These are phyloP conservation scores for Tulasnella sp. DNA, from an alignment of 768 basidiomycete species.

Conservation along the genomic window DNA sequence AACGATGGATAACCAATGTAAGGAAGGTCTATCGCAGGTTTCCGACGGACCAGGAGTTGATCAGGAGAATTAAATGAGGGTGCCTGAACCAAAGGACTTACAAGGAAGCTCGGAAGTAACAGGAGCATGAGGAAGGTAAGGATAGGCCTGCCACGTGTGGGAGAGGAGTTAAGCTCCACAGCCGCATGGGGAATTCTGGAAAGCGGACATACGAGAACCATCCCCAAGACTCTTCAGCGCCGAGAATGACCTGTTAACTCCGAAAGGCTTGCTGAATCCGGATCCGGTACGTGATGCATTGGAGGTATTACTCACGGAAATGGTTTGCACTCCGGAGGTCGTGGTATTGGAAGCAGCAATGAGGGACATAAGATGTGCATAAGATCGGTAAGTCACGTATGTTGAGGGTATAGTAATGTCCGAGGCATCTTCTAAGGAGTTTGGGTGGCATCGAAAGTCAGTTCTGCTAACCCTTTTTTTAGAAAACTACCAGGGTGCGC, in stretches of 20 bases:
- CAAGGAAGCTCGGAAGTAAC: conserved; percentile 78
- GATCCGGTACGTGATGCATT: conserved; percentile 67
- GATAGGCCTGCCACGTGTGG: conserved; percentile 55
- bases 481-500: not conserved
- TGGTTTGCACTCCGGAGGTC: conserved; percentile 68
- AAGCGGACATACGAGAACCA: conserved; percentile 75
- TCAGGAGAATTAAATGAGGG: conserved; percentile 45
- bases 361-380: conserved; percentile 61
- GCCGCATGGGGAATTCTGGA: not conserved
- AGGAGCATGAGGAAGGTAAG: conserved; percentile 83
- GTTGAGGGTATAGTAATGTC: conserved; percentile 81
- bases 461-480: not conserved
- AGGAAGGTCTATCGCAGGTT: conserved; percentile 68
- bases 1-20: conserved; percentile 81
- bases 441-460: not conserved
- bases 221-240: conserved; percentile 58
- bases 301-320: conserved; percentile 41
- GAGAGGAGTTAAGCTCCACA: conserved; percentile 37
- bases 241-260: conserved; percentile 35
- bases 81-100: conserved; percentile 71
- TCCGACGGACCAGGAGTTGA: conserved; percentile 47
- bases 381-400: conserved; percentile 84
- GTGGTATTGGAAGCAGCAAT: conserved; percentile 73
- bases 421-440: conserved; percentile 54
- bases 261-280: conserved; percentile 37